Base-by-base conservation (phyloP, 2,329 filamentous ascomycete species). In the Hypoxylon sp. region DNA sequence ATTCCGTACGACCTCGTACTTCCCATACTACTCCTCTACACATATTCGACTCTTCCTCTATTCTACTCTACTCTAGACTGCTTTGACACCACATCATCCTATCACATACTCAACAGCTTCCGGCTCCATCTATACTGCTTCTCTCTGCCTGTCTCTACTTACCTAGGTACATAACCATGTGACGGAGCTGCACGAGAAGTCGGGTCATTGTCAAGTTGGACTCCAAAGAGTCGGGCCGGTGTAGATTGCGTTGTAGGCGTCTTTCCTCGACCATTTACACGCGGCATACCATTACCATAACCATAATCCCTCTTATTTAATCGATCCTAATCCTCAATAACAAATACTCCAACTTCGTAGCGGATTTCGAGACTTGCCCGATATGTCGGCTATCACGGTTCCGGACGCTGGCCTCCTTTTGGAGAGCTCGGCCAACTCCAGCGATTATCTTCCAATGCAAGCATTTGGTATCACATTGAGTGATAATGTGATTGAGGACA, bases 391-490 rank as follows among this genome's bases (percentile, higher is more conserved):
- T 64, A 81, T 89, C 74, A 79, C 81, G 68, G 81, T 89, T 63
- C 84, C 86, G 71, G 84, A 86, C 67, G 77, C 79, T 69, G 87
- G 87, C 77, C 78, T 89, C 75, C 77, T 81, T 74, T 79, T 89
- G 75, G 84, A 85, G 72, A 81, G 81, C 76, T 79, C 82, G 65
- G 77, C 81, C 68, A 79, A 80, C 53, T 74, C 77, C 57, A 74
- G 70, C 71, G 78, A 79, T 53, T 75, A 78, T 59, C 76, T 85
- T 37, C 84, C 83, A 7, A 78, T 80, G 28, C 85, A 88, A 71
- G 85, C 84, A 30, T 86, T 89, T 72, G 82, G 85, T 66, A 77
- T 90, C 58, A 82, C 79, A n/a, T 76, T 90, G 65, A 82, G 79
- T 69, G 83, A 88, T 73, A 79, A 79, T 72, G 79, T 87, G 53